phyloP scores from a whole-genome alignment of 2,329 filamentous ascomycete species.

The Immersiporthe knoxdaviesiana region DNA sequence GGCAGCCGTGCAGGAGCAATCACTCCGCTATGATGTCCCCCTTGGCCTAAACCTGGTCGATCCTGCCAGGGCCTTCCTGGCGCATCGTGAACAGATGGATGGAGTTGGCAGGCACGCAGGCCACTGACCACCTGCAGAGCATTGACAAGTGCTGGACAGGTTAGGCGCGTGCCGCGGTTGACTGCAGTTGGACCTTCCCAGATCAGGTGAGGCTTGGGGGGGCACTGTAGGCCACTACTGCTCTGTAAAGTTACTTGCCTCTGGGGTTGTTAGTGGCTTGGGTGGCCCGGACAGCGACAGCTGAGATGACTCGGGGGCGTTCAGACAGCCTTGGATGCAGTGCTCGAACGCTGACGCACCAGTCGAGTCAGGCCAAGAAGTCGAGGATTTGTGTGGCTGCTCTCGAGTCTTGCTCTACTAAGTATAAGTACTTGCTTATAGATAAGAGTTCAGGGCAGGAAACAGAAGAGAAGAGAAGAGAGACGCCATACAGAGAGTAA shows the following conservation, averaged over 20 bases:
- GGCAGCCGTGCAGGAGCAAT: not conserved
- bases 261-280: not conserved
- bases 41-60: slow-evolving; percentile 1
- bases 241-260: no score
- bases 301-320: no score
- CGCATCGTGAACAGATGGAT: not conserved
- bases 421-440: no score
- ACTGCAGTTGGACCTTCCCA: slow-evolving; percentile 6
- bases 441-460: not conserved
- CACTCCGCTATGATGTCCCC: not conserved
- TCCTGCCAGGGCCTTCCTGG: not conserved
- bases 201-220: not conserved
- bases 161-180: slow-evolving; percentile 8
- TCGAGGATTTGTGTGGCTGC: not conserved
- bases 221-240: not conserved
- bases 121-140: not conserved
- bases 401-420: not conserved
- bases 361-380: not conserved
- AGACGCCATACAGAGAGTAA: not conserved
- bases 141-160: not conserved
- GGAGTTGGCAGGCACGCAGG: not conserved
- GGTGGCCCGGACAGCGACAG: not conserved
- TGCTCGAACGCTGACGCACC: not conserved
- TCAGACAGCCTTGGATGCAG: not conserved
- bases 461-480: not conserved